These are phyloP conservation scores for Ceratocystis harringtonii DNA, from an alignment of 2,329 filamentous ascomycete species.

Conservation along the genomic window DNA sequence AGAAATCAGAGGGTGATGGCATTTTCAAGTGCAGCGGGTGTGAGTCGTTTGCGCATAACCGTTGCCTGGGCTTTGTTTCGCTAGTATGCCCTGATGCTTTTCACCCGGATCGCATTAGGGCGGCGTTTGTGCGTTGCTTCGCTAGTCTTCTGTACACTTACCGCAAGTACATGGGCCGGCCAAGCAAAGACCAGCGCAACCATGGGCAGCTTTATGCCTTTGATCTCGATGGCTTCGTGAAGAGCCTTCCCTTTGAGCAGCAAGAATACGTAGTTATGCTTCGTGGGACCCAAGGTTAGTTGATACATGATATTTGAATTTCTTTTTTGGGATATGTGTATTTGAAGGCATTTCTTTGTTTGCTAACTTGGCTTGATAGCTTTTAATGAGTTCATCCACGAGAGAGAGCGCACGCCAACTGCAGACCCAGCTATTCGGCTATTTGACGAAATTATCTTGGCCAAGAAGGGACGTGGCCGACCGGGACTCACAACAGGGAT, in stretches of 20 bases:
- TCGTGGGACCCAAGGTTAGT: conserved; percentile 50
- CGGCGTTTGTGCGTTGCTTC: conserved; percentile 49
- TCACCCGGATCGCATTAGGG: conserved; percentile 44
- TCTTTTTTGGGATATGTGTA: not conserved
- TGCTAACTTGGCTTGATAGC: conserved; percentile 18
- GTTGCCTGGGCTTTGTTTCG: conserved; percentile 47
- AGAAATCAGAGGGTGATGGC: conserved; percentile 55
- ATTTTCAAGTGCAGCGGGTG: conserved; percentile 62
- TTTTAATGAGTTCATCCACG: conserved; percentile 76
- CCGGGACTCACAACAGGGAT: conserved; percentile 50
- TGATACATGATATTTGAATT: too few relatives aligned
- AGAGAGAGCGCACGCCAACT: conserved; percentile 51
- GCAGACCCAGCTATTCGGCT: conserved; percentile 54
- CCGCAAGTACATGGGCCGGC: conserved; percentile 46
- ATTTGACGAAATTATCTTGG: conserved; percentile 72
- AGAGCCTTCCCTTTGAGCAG: conserved; percentile 49
- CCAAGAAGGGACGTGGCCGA: conserved; percentile 55
- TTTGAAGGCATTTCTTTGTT: not conserved
- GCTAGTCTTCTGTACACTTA: conserved; percentile 54
- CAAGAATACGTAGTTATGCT: conserved; percentile 50
- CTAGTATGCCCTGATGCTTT: conserved; percentile 50
- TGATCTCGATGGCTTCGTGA: conserved; percentile 50
- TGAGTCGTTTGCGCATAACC: conserved; percentile 39
- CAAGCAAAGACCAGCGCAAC: conserved; percentile 44
- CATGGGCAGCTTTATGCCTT: conserved; percentile 47